Percentiles rank a stretch among this genome's conserved stretches.
Conservation (phyloP, 768 basidiomycete genomes). For the Phanerodontia chrysosporium region DNA sequence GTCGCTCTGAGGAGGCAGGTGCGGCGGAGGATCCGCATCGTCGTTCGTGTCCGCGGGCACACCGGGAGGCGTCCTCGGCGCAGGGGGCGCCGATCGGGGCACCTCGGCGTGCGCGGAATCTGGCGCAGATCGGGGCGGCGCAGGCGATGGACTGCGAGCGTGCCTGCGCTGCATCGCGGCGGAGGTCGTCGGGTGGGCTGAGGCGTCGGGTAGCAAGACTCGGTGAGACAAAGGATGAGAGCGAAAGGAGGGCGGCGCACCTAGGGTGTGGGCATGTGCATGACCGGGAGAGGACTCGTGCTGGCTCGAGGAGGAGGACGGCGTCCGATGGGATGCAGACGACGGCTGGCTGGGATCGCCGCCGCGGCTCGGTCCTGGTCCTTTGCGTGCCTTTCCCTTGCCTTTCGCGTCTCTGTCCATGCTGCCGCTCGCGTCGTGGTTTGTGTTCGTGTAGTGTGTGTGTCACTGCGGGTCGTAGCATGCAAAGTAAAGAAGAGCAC, state of each 20-base stretch:
- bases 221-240: too few species aligned
- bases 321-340: neutral
- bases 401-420: neutral
- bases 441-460: neutral
- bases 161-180: neutral
- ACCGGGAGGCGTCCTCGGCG: neutral
- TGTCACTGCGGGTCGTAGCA: too few species aligned
- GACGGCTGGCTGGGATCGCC: neutral
- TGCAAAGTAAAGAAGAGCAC: neutral
- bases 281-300: too few species aligned
- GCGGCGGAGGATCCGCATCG: neutral
- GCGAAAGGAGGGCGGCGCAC: neutral
- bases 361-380: neutral
- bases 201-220: too few species aligned
- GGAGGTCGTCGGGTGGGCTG: neutral
- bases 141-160: neutral
- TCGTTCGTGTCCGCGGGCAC: neutral
- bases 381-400: constrained; percentile 1
- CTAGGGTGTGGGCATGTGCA: neutral
- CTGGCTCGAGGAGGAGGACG: too few species aligned
- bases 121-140: neutral
- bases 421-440: neutral
- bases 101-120: neutral
- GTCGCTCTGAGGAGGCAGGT: too few species aligned
- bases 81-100: neutral